Evolutionary conservation across 2,329 filamentous ascomycete genomes (phyloP).

Genomic region (Fusarium piperis): DNA sequence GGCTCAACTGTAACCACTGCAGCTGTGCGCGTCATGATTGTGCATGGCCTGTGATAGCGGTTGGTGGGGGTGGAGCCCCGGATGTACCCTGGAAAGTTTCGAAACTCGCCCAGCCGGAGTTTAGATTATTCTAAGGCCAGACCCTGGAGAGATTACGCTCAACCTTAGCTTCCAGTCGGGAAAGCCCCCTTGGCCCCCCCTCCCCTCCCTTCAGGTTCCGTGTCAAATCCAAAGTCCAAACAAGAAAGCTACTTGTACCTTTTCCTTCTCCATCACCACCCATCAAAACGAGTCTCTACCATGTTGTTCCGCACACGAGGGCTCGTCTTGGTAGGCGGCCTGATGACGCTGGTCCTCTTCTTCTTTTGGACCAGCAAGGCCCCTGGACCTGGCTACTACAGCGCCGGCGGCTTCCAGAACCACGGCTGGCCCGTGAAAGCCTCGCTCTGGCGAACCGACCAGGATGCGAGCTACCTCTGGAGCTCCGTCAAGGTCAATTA

Average conservation of each 20-base stretch:
- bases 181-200: background rate
- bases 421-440: conserved; percentile 34
- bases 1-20: background rate
- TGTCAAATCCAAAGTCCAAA: background rate
- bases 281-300: conserved; percentile 14
- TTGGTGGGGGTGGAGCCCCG: background rate
- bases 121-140: background rate
- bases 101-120: background rate
- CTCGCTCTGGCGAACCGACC: conserved; percentile 34
- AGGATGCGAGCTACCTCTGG: conserved; percentile 44
- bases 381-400: conserved; percentile 26
- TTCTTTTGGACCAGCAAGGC: conserved; percentile 30
- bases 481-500: conserved; percentile 41
- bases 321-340: conserved; percentile 28
- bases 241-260: background rate
- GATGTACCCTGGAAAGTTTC: background rate
- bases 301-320: conserved; percentile 38
- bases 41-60: background rate
- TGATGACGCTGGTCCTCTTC: conserved; percentile 35
- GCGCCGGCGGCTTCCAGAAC: conserved; percentile 27
- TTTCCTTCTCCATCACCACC: background rate
- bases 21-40: background rate
- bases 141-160: background rate
- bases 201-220: background rate
- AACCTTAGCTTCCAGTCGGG: background rate